A percentile compares a stretch with the other conserved stretches of the same genome.
phyloP scores from a whole-genome alignment of 2,329 filamentous ascomycete genomes.

The Cladophialophora exuberans region DNA sequence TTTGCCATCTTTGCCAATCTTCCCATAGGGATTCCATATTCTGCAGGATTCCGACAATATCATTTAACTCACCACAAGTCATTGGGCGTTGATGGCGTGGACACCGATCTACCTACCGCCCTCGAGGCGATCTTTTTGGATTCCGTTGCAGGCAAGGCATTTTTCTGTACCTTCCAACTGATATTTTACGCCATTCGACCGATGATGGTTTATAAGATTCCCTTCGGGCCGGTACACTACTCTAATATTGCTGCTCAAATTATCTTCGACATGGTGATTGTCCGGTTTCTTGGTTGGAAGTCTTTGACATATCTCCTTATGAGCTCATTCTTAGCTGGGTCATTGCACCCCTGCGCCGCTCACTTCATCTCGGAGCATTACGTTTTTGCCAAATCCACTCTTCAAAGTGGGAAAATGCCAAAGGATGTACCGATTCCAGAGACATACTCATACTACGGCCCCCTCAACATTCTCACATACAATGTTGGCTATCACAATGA shows the following conservation, averaged over 20 bases:
- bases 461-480: constrained; percentile 89
- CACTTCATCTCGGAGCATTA: constrained; percentile 99
- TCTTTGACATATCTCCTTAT: constrained; percentile 81
- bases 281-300: constrained; percentile 62
- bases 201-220: constrained; percentile 89
- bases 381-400: constrained; percentile 61
- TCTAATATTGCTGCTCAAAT: constrained; percentile 80
- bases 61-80: constrained; percentile 99
- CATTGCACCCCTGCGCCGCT: constrained; percentile 88
- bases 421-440: constrained; percentile 68
- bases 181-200: constrained; percentile 97
- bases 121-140: constrained; percentile 91
- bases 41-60: constrained; percentile 94
- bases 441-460: constrained; percentile 96
- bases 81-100: constrained; percentile 90
- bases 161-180: constrained; percentile 99
- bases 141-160: constrained; percentile 90
- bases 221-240: constrained; percentile 81
- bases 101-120: constrained; percentile 91
- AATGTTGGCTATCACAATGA: constrained; percentile 98
- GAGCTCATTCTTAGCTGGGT: constrained; percentile 91
- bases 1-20: constrained; percentile 93
- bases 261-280: constrained; percentile 73
- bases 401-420: constrained; percentile 39
- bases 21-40: constrained; percentile 94